Evolutionary conservation across 2,329 filamentous ascomycete genomes (phyloP).

Genomic region (Neonectria sp.): DNA sequence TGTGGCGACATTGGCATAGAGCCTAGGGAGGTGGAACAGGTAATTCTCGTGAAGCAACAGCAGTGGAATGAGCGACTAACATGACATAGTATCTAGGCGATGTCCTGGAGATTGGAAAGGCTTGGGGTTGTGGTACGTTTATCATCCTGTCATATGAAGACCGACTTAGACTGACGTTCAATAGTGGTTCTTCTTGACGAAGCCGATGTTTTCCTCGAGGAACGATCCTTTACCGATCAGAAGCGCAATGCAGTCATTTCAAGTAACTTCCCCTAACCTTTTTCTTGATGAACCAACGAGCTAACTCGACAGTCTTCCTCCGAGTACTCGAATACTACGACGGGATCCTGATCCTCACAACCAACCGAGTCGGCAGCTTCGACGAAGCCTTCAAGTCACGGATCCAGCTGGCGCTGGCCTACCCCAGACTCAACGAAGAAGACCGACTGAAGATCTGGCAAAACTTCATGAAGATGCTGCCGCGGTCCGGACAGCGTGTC

Average conservation of each 20-base stretch:
- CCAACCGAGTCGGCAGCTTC: constrained; percentile 61
- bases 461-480: constrained; percentile 44
- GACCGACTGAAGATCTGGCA: constrained; percentile 47
- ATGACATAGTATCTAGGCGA: constrained; percentile 30
- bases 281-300: neutral
- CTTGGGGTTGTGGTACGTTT: constrained; percentile 33
- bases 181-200: constrained; percentile 23
- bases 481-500: constrained; percentile 39
- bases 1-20: constrained; percentile 40
- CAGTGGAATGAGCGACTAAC: neutral
- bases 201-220: constrained; percentile 31
- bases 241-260: constrained; percentile 30
- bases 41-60: neutral
- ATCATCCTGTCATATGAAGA: no score
- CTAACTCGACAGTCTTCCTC: constrained; percentile 54
- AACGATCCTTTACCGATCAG: constrained; percentile 21
- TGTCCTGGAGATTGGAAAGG: constrained; percentile 31
- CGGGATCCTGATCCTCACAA: constrained; percentile 62
- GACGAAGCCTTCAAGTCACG: constrained; percentile 62
- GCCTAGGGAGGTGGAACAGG: constrained; percentile 33
- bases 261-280: neutral
- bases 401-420: constrained; percentile 51
- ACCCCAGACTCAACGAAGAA: constrained; percentile 43
- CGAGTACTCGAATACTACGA: constrained; percentile 58
- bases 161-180: neutral